Percentiles rank a stretch among this genome's conserved stretches.
Conservation (phyloP, 768 basidiomycete species). For the Royoungia palumana region DNA sequence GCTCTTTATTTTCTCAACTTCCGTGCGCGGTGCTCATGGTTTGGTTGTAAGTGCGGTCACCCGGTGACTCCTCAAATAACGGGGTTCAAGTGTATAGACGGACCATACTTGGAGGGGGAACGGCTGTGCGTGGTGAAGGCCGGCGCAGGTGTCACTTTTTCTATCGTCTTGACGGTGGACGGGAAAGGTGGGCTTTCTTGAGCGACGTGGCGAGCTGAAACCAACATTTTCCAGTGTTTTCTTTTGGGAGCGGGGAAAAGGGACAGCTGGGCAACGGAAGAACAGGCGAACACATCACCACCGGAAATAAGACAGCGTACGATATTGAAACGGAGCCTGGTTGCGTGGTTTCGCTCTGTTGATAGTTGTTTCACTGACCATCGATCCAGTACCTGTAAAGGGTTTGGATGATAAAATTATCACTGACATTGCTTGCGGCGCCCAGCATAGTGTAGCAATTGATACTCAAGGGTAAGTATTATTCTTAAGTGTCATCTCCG, state of each 20-base stretch:
- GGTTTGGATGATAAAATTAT: slow-evolving; percentile 78
- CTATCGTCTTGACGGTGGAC: slow-evolving; percentile 74
- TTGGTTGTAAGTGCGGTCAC: slow-evolving; percentile 63
- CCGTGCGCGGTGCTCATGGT: not conserved
- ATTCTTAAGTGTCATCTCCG: not conserved
- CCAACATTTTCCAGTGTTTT: slow-evolving; percentile 51
- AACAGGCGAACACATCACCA: slow-evolving; percentile 88
- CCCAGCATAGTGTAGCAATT: slow-evolving; percentile 82
- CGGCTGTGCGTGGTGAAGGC: slow-evolving; percentile 68
- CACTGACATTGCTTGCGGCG: slow-evolving; percentile 77
- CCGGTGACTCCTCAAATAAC: slow-evolving; percentile 59
- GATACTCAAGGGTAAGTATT: slow-evolving; percentile 65
- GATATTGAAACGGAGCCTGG: slow-evolving; percentile 74
- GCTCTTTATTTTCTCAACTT: not conserved
- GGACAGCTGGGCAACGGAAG: slow-evolving; percentile 92
- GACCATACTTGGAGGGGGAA: slow-evolving; percentile 54
- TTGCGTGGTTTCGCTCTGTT: slow-evolving; percentile 31
- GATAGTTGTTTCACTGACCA: slow-evolving; percentile 4
- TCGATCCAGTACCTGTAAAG: slow-evolving; percentile 60
- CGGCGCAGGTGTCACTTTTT: slow-evolving; percentile 81
- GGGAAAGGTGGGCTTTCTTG: slow-evolving; percentile 59
- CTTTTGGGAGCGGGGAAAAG: slow-evolving; percentile 88
- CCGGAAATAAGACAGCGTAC: slow-evolving; percentile 79
- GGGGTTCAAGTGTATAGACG: slow-evolving; percentile 60
- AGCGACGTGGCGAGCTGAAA: not conserved